These are phyloP conservation scores for Fraxinus americana DNA, from an alignment of 257 asterid genomes.

Conservation along the genomic window DNA sequence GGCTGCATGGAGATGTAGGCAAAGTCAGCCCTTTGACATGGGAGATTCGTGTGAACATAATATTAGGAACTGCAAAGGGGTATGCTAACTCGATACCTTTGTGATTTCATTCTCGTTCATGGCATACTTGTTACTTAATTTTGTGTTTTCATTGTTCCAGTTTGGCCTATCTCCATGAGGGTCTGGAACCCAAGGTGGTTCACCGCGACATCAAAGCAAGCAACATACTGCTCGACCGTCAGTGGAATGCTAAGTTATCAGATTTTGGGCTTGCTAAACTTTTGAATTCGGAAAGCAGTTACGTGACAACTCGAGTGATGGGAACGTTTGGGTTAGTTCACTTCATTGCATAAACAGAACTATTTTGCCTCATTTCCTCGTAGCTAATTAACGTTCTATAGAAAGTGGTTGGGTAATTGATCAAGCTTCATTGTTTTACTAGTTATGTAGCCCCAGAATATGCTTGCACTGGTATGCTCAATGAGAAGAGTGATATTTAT, in stretches of 20 bases:
- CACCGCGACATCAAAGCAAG: slow-evolving; percentile 98
- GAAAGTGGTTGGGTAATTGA: slow-evolving; percentile 9
- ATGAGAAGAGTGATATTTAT: slow-evolving; percentile 86
- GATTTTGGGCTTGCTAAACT: slow-evolving; percentile 98
- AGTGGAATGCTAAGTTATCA: slow-evolving; percentile 85
- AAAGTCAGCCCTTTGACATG: slow-evolving; percentile 89
- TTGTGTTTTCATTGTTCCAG: slow-evolving; percentile 47
- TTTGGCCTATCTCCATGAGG: slow-evolving; percentile 85
- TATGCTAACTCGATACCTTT: slow-evolving; percentile 31
- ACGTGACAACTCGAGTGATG: slow-evolving; percentile 94
- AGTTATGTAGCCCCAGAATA: slow-evolving; percentile 97
- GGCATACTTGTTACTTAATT: slow-evolving; percentile 9
- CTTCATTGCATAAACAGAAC: slow-evolving; percentile 38
- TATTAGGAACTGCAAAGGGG: slow-evolving; percentile 92
- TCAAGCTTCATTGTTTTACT: slow-evolving; percentile 28
- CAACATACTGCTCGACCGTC: slow-evolving; percentile 79
- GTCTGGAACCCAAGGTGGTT: slow-evolving; percentile 95
- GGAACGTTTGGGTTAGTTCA: slow-evolving; percentile 87
- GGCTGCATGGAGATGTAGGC: slow-evolving; percentile 98
- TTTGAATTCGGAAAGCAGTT: slow-evolving; percentile 75
- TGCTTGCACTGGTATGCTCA: slow-evolving; percentile 94
- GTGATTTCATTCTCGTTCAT: slow-evolving; percentile 25
- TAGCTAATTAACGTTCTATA: slow-evolving; percentile 2
- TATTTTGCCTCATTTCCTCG: slow-evolving; percentile 4
- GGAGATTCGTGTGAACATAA: slow-evolving; percentile 78